A percentile compares a stretch with the other conserved stretches of the same genome.
These are phyloP conservation scores for Aristolochia contorta DNA, from an alignment of 164 flowering plant genomes.

Conservation along the genomic window DNA sequence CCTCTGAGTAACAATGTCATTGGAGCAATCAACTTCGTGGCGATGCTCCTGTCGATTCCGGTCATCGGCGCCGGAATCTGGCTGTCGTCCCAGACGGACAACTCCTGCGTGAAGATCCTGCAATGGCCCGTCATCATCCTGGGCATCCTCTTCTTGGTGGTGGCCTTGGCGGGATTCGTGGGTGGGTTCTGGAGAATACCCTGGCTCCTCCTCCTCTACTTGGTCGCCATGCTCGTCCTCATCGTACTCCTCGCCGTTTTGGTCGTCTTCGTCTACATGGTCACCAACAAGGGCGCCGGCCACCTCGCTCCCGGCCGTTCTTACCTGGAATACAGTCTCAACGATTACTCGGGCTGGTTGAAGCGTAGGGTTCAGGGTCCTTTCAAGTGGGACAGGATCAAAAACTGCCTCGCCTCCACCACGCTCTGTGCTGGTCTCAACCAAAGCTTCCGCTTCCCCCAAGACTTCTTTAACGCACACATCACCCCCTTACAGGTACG, in stretches of 20 bases:
- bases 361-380: slow-evolving; percentile 47
- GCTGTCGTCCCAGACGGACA: slow-evolving; percentile 64
- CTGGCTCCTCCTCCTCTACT: slow-evolving; percentile 55
- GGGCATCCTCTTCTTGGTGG: slow-evolving; percentile 56
- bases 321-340: slow-evolving; percentile 67
- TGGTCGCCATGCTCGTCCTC: slow-evolving; percentile 65
- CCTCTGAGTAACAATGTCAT: slow-evolving; percentile 80
- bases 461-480: slow-evolving; percentile 77
- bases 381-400: slow-evolving; percentile 76
- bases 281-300: slow-evolving; percentile 60
- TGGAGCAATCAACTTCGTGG: slow-evolving; percentile 76
- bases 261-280: slow-evolving; percentile 66
- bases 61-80: slow-evolving; percentile 83
- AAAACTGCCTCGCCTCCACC: slow-evolving; percentile 53
- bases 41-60: slow-evolving; percentile 75
- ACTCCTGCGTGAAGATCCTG: slow-evolving; percentile 67
- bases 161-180: slow-evolving; percentile 59
- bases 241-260: slow-evolving; percentile 45
- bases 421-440: slow-evolving; percentile 57
- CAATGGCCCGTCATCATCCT: slow-evolving; percentile 91
- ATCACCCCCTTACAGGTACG: slow-evolving; percentile 72
- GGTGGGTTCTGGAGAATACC: slow-evolving; percentile 78
- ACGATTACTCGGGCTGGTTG: slow-evolving; percentile 74
- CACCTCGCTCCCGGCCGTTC: slow-evolving; percentile 65
- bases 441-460: slow-evolving; percentile 60